phyloP scores from a whole-genome alignment of 257 asterid species.

The Buddleja alternifolia region DNA sequence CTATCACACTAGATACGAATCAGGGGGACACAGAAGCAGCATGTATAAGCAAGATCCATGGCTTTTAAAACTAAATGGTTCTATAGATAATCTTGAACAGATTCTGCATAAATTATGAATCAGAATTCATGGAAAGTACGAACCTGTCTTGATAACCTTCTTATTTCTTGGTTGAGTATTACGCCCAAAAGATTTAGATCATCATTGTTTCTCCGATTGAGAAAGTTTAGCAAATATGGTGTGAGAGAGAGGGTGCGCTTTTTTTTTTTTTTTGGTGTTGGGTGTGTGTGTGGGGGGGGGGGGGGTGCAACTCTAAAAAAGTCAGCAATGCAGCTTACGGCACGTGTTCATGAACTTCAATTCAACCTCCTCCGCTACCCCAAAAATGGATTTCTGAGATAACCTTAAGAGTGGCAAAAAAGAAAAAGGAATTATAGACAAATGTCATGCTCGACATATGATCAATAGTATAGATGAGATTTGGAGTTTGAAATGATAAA shows the following conservation, averaged over 20 bases:
- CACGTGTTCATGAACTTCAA: constrained; percentile 90
- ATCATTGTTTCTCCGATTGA: constrained; percentile 78
- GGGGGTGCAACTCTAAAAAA: not conserved
- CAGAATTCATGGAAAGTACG: constrained; percentile 14
- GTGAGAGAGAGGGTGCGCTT: constrained; percentile 25
- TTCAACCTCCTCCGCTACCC: constrained; percentile 97
- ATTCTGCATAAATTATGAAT: not conserved
- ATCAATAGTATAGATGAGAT: no score
- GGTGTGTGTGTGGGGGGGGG: no score
- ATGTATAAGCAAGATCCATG: not conserved
- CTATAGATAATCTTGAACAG: not conserved
- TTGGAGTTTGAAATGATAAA: no score
- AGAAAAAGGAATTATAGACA: constrained; percentile 21
- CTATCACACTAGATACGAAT: no score
- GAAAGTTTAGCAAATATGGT: constrained; percentile 15
- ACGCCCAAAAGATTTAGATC: constrained; percentile 72
- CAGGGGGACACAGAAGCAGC: no score
- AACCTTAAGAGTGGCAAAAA: constrained; percentile 51
- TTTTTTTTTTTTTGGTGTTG: no score
- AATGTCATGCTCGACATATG: not conserved
- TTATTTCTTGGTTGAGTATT: constrained; percentile 89
- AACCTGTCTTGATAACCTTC: constrained; percentile 91
- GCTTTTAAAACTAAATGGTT: not conserved
- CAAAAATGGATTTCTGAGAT: constrained; percentile 87
- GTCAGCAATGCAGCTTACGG: constrained; percentile 21